Conservation (phyloP, 163 green algal genomes). For the Scenedesmus sp. region DNA sequence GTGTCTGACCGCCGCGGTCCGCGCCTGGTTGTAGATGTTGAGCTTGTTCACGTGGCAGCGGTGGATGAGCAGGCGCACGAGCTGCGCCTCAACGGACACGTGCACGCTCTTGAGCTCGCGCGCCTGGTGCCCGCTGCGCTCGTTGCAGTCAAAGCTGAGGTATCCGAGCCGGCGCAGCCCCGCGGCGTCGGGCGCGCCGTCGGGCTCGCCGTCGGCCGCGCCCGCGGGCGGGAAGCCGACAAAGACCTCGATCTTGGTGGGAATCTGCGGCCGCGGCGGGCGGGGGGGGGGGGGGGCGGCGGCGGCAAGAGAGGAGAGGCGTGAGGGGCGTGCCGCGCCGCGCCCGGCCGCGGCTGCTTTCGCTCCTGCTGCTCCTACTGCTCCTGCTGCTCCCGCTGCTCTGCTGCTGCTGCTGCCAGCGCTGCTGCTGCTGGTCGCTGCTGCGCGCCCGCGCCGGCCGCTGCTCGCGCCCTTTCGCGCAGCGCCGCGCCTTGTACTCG, state of each 20-base stretch:
- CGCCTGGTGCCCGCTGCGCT: slow-evolving; percentile 81
- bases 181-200: background rate
- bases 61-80: slow-evolving; percentile 84
- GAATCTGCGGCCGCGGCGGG: slow-evolving; percentile 66
- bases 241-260: slow-evolving; percentile 84
- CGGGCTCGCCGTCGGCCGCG: background rate
- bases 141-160: slow-evolving; percentile 93
- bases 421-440: slow-evolving; percentile 5
- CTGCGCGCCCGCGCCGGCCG: background rate
- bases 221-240: slow-evolving; percentile 51
- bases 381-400: background rate
- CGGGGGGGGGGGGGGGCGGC: background rate
- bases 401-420: background rate
- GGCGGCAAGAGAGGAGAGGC: slow-evolving; percentile 1
- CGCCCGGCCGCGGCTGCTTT: background rate
- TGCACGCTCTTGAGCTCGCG: slow-evolving; percentile 95
- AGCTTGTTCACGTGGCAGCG: slow-evolving; percentile 88
- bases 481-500: slow-evolving; percentile 88
- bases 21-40: slow-evolving; percentile 93
- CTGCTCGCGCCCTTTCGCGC: background rate
- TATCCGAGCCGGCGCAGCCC: slow-evolving; percentile 79
- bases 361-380: background rate
- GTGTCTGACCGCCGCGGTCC: no score
- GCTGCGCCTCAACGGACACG: slow-evolving; percentile 68
- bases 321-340: background rate